phyloP scores from a whole-genome alignment of 106 monocot genomes.

The Narthecium ossifragum region DNA sequence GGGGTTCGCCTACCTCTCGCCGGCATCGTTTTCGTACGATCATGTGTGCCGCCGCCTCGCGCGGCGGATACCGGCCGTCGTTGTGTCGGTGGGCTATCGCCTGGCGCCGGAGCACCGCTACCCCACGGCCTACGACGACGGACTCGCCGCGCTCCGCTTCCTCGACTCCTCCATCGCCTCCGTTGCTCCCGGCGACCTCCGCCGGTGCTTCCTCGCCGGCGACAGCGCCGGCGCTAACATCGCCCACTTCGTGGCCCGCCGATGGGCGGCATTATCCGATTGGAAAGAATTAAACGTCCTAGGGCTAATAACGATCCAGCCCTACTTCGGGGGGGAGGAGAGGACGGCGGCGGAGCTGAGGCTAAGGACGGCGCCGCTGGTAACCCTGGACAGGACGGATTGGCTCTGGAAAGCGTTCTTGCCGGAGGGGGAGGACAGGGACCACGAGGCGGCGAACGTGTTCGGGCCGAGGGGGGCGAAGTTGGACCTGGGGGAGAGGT shows the following conservation, averaged over 20 bases:
- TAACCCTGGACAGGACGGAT: constrained; percentile 9
- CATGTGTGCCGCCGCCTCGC: constrained; percentile 13
- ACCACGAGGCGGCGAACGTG: constrained; percentile 25
- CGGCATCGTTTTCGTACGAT: not conserved
- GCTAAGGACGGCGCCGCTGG: constrained; percentile 8
- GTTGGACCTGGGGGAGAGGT: not conserved
- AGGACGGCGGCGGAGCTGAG: constrained; percentile 23
- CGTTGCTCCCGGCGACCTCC: constrained; percentile 12
- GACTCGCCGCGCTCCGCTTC: constrained; percentile 27
- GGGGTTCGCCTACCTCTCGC: constrained; percentile 12
- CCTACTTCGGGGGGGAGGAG: constrained; percentile 36
- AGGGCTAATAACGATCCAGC: constrained; percentile 17
- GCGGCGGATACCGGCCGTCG: not conserved
- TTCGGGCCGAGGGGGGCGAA: constrained; percentile 4
- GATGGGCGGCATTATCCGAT: not conserved
- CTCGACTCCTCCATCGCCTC: constrained; percentile 3
- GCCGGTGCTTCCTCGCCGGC: constrained; percentile 24
- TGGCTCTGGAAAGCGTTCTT: constrained; percentile 42
- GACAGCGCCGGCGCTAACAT: constrained; percentile 47
- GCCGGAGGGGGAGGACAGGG: constrained; percentile 22
- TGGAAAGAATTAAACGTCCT: not conserved
- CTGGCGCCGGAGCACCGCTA: constrained; percentile 32
- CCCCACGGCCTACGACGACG: constrained; percentile 38
- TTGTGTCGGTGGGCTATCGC: constrained; percentile 37
- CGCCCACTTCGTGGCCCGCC: constrained; percentile 26